Base-by-base conservation (phyloP, 2,329 filamentous ascomycete genomes). In the Xylariaceae sp. region DNA sequence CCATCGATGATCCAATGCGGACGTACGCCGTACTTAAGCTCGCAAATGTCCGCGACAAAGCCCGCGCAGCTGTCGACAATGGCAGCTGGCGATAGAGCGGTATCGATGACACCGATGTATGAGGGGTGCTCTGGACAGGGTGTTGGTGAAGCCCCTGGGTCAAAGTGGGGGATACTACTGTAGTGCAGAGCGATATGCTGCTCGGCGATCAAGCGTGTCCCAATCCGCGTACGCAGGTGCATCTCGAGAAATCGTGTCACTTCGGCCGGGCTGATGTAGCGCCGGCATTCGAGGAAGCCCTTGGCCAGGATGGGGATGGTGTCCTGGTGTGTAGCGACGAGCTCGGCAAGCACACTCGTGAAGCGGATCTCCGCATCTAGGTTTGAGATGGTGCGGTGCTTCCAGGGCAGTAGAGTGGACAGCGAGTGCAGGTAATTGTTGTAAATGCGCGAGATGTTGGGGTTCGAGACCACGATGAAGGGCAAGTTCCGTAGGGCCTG, bases 381-480 rank as follows among this genome's bases (percentile, higher is more conserved):
- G 1, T 79, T 88, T 35, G 78, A 80, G 47, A 94, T 89, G 37
- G 73, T 70, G 42, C 77, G 75, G 42, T 76, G 73, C 59, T 86
- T 57, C 69, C 91, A 96, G 4, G 91, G 90, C 3, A 97, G 78
- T 13, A 98, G 75, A 1, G 89, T 95, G 2, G 87, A 91, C 16
- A 98, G 73, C 2, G 89, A 95, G 65, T 96, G 90, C 34, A 95
- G 74, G 64, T 98, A 98, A 66, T 96, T 97, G 65, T 87, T 83
- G 72, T 97, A 95, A 51, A 98, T 98, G 56, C 85, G 84, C 19
- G 85, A 87, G 53, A 98, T 89, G 62, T 96, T 89, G 1, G 89
- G 88, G 62, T 98, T 97, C n/a, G 91, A 90, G 19, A 98, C 93
- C 41, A 98, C 91, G 50, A 98, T 97, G 65, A 91, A 98, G 0